These are phyloP conservation scores for Ceratobasidium sp. DNA, from an alignment of 1,284 basidiomycete genomes.

Conservation along the genomic window DNA sequence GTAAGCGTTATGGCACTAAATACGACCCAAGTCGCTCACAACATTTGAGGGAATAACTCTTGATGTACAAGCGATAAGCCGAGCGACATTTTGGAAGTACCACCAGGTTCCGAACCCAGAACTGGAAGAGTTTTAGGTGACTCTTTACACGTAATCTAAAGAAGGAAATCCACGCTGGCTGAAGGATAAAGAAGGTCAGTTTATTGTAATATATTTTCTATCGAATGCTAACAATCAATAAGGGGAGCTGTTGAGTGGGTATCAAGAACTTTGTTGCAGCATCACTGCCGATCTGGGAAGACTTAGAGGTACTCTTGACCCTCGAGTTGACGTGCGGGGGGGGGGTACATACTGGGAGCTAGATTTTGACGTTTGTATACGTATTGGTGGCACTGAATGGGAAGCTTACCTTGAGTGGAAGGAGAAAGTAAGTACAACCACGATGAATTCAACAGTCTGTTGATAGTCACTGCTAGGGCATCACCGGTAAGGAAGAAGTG, in stretches of 20 bases:
- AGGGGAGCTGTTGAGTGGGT: neutral
- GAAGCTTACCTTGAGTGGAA: slow-evolving; percentile 46
- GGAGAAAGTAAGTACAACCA: slow-evolving; percentile 13
- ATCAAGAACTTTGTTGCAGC: neutral
- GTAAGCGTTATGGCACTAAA: neutral
- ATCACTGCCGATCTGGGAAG: slow-evolving; percentile 2
- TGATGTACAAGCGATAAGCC: slow-evolving; percentile 1
- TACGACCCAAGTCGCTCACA: neutral
- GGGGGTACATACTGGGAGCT: slow-evolving; percentile 27
- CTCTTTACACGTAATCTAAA: neutral
- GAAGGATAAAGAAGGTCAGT: neutral
- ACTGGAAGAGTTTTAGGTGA: neutral
- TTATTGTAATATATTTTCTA: neutral
- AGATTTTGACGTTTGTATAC: slow-evolving; percentile 28
- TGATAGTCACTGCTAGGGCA: neutral
- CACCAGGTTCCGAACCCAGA: neutral
- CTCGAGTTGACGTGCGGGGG: neutral
- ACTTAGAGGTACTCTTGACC: slow-evolving; percentile 2
- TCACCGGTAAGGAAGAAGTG: neutral
- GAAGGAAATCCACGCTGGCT: neutral
- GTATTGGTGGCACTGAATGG: slow-evolving; percentile 40
- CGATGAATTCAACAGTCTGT: neutral
- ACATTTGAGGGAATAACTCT: neutral
- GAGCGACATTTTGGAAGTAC: neutral
- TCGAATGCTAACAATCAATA: neutral